A percentile compares a stretch with the other conserved stretches of the same genome.
phyloP scores from a whole-genome alignment of 2,329 filamentous ascomycete species.

The Calonectria naviculata region DNA sequence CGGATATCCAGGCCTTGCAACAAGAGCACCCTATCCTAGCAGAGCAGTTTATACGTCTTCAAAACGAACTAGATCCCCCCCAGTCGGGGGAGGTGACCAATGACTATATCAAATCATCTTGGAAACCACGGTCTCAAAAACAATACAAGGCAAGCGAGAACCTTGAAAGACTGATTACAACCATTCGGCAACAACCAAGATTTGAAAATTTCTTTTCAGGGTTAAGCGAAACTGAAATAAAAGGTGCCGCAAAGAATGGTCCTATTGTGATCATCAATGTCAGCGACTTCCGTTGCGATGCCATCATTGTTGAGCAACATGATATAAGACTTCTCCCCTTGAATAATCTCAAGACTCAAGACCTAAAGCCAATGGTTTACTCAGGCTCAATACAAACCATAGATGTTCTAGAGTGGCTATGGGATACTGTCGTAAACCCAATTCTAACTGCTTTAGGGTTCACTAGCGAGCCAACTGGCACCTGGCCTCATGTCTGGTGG shows the following conservation, averaged over 20 bases:
- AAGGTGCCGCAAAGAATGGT: constrained; percentile 33
- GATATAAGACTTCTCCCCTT: constrained; percentile 32
- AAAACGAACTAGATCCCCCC: not conserved
- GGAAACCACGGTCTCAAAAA: not conserved
- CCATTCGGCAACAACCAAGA: constrained; percentile 13
- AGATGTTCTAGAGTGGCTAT: constrained; percentile 43
- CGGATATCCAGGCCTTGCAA: constrained; percentile 1
- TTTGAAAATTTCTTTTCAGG: constrained; percentile 42
- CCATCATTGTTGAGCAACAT: constrained; percentile 39
- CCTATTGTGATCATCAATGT: constrained; percentile 47
- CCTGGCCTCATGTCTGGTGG: constrained; percentile 48
- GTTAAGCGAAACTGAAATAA: constrained; percentile 29
- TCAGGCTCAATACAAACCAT: not conserved
- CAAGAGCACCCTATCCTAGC: not conserved
- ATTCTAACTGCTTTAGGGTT: constrained; percentile 42
- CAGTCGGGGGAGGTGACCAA: no score
- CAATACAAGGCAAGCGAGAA: not conserved
- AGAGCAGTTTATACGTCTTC: not conserved
- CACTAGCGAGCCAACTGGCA: constrained; percentile 14
- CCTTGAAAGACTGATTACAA: not conserved
- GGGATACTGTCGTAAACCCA: constrained; percentile 39
- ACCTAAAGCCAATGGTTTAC: not conserved
- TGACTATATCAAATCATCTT: not conserved
- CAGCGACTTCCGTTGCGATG: constrained; percentile 43
- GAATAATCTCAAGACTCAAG: not conserved